Conservation (phyloP, 257 asterid species). For the Rehmannia glutinosa region DNA sequence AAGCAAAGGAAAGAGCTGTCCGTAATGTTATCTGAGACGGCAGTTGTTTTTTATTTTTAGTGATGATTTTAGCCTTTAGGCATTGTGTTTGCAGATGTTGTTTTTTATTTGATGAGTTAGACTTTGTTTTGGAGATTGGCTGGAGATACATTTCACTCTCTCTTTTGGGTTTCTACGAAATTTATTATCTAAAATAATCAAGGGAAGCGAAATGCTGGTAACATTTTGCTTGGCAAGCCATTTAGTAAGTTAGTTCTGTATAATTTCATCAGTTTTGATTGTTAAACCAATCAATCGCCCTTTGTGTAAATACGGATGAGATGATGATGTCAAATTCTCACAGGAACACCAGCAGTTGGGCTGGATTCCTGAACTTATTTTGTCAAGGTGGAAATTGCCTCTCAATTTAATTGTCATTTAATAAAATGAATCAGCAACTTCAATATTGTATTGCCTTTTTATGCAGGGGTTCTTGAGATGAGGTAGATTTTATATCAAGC, state of each 20-base stretch:
- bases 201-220: no score
- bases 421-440: neutral
- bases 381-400: conserved; percentile 45
- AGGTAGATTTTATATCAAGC: conserved; percentile 60
- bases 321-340: conserved; percentile 54
- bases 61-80: neutral
- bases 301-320: conserved; percentile 54
- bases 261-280: neutral
- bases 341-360: conserved; percentile 56
- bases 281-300: conserved; percentile 75
- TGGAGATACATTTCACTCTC: neutral
- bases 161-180: neutral
- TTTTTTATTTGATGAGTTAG: no score
- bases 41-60: neutral
- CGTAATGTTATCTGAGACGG: neutral
- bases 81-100: neutral
- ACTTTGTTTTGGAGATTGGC: neutral
- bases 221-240: no score
- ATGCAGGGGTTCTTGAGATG: conserved; percentile 37
- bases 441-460: neutral
- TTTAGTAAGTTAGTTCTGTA: no score
- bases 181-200: no score
- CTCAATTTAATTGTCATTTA: neutral
- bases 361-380: conserved; percentile 66
- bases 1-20: neutral